Evolutionary conservation across 1,139 yeast species (phyloP).

Genomic region (Suhomyces terraborum): DNA sequence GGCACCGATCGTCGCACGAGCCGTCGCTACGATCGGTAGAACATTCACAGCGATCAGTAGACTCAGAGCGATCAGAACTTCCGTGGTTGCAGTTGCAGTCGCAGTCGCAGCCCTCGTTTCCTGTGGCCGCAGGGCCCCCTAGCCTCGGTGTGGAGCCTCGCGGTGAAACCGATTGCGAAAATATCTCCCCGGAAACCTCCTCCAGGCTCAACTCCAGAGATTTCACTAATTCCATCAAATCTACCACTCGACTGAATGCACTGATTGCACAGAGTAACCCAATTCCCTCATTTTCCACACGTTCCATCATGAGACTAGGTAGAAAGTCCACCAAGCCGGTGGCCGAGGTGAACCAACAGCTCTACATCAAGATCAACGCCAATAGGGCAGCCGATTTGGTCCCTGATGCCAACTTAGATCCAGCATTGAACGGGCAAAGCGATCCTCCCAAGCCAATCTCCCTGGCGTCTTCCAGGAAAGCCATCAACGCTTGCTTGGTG

Average conservation of each 20-base stretch:
- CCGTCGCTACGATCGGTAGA: too few relatives aligned
- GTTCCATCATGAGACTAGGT: slow-evolving; percentile 10
- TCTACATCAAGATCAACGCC: slow-evolving; percentile 38
- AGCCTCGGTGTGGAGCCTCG: too few relatives aligned
- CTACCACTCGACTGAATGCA: background rate
- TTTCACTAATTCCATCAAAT: background rate
- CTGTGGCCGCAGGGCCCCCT: too few relatives aligned
- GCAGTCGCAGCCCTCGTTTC: background rate
- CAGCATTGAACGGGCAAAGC: background rate
- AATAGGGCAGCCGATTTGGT: slow-evolving; percentile 45
- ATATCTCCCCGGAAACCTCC: background rate
- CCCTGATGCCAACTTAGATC: slow-evolving; percentile 1
- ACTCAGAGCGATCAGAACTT: too few relatives aligned
- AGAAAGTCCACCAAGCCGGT: background rate
- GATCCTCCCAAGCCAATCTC: background rate
- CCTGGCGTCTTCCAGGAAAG: slow-evolving; percentile 15
- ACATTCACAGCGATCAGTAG: too few relatives aligned
- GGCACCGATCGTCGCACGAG: too few relatives aligned
- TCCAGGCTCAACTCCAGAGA: too few relatives aligned
- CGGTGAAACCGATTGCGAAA: slow-evolving; percentile 1
- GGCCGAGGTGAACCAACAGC: slow-evolving; percentile 12
- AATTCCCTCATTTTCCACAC: background rate
- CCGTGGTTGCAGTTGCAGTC: too few relatives aligned
- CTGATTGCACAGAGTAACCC: too few relatives aligned
- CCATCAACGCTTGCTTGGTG: slow-evolving; percentile 41